Base-by-base conservation (phyloP, 306 rosid genomes). In the Corylus americana region DNA sequence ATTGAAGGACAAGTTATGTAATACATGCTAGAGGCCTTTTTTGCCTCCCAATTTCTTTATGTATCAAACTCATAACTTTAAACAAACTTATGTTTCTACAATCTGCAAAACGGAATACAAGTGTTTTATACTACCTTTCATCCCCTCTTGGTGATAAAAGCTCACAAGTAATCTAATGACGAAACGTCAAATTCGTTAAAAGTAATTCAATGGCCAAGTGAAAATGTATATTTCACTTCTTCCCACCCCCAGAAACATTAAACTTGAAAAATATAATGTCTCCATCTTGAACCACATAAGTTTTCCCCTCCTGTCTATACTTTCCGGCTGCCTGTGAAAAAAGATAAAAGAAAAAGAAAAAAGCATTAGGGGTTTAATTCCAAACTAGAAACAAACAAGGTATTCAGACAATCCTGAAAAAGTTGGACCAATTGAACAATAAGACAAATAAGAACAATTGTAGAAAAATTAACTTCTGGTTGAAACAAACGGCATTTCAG, bases 241-340 rank as follows among this genome's bases (percentile, higher is more conserved):
- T 93, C 7, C 99, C 99, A 48, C 99, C 98, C 11, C 99, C 98
- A 27, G 99, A 96, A 64, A 96, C 97, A 47, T 96, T 96, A 62
- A 96, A 96, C 87, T 96, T 96, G 82, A 96, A 96, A 82, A 96
- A 91, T 83, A 93, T 93, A 3, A 96, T 54, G 83, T 93, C 99
- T 25, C 89, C 99, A 81, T 96, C 99, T 88, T 91, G 98, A 70
- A 96, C 98, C 72, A 93, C 91, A 58, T 93, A 96, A 0, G 98
- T 93, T 86, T 96, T 96, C 5, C 99, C 99, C 79, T 96, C 99
- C 77, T 93, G 99, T 76, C 81, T 93, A 83, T 96, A 96, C 86
- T 91, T 96, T 61, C 98, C 97, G 67, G 89, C 92, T 66, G 98
- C 98, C 98, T 93, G 73, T 14, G 7, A 64, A 39, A 76, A 66